These are phyloP conservation scores for Echria macrotheca DNA, from an alignment of 495 filamentous ascomycete genomes.

Conservation along the genomic window DNA sequence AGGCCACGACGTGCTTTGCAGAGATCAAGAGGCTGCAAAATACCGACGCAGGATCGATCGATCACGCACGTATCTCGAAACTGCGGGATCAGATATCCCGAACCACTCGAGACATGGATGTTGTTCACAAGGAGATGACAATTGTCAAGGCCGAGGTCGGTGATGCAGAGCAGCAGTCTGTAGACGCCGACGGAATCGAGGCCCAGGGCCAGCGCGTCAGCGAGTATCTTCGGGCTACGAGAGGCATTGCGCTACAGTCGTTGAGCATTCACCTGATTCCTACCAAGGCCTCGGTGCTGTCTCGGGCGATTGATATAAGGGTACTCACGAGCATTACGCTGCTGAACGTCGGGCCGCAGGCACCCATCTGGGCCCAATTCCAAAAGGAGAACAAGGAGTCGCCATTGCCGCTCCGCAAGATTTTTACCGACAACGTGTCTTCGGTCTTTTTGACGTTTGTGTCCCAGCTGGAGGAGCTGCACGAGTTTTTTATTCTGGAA, in stretches of 20 bases:
- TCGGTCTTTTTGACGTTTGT: conserved; percentile 45
- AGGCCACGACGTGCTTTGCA: conserved; percentile 12
- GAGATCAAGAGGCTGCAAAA: conserved; percentile 16
- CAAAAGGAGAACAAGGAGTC: conserved; percentile 43
- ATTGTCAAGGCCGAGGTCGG: conserved; percentile 20
- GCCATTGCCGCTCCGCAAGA: conserved; percentile 46
- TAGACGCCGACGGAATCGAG: conserved; percentile 5
- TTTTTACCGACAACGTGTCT: conserved; percentile 58
- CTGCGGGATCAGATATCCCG: conserved; percentile 12
- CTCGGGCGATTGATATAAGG: conserved; percentile 46
- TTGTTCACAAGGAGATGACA: conserved; percentile 20
- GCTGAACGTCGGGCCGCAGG: conserved; percentile 56
- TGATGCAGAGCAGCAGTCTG: conserved; percentile 14
- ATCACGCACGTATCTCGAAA: conserved; percentile 8
- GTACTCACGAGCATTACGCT: conserved; percentile 49
- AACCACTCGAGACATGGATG: conserved; percentile 16
- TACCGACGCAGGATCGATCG: not conserved
- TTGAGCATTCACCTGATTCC: conserved; percentile 55
- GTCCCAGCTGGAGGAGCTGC: conserved; percentile 43
- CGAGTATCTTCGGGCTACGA: conserved; percentile 48
- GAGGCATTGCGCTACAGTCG: conserved; percentile 48
- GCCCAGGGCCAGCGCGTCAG: conserved; percentile 26
- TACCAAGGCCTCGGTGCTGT: conserved; percentile 47
- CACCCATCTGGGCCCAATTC: conserved; percentile 50
- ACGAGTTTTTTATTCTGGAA: conserved; percentile 56